Evolutionary conservation across 177 flowering plant species (phyloP).

Genomic region (Vitis hybrid): DNA sequence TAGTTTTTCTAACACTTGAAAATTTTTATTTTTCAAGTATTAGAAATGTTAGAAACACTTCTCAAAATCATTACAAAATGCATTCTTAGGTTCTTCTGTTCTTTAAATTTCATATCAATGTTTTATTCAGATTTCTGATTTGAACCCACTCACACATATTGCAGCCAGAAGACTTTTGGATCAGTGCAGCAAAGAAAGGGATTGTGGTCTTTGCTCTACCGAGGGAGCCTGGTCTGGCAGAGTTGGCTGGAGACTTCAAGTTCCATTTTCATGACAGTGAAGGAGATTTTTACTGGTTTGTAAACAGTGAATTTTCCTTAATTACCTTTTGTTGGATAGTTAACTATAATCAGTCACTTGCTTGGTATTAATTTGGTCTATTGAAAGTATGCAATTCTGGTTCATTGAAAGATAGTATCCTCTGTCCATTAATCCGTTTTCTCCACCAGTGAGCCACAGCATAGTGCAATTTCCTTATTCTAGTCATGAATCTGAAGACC

Average conservation of each 20-base stretch:
- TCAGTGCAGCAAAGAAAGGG: conserved; percentile 83
- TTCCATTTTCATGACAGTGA: conserved; percentile 92
- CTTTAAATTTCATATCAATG: neutral
- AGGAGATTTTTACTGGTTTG: conserved; percentile 95
- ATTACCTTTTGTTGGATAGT: neutral
- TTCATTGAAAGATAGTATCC: neutral
- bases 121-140: neutral
- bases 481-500: too few species aligned
- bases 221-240: conserved; percentile 94
- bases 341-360: neutral
- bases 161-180: conserved; percentile 99
- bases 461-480: too few species aligned
- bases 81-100: neutral
- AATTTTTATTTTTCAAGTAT: too few species aligned
- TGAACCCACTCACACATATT: neutral
- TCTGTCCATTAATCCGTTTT: too few species aligned
- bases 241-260: conserved; percentile 90
- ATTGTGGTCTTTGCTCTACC: conserved; percentile 93
- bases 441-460: too few species aligned
- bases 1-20: too few species aligned
- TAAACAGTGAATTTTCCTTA: neutral
- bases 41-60: too few species aligned
- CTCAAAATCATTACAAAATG: neutral
- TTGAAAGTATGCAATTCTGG: neutral
- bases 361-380: too few species aligned